Percentiles rank a stretch among this genome's conserved stretches.
phyloP scores from a whole-genome alignment of 495 filamentous ascomycete genomes.

The Aspergillus kassunensis region DNA sequence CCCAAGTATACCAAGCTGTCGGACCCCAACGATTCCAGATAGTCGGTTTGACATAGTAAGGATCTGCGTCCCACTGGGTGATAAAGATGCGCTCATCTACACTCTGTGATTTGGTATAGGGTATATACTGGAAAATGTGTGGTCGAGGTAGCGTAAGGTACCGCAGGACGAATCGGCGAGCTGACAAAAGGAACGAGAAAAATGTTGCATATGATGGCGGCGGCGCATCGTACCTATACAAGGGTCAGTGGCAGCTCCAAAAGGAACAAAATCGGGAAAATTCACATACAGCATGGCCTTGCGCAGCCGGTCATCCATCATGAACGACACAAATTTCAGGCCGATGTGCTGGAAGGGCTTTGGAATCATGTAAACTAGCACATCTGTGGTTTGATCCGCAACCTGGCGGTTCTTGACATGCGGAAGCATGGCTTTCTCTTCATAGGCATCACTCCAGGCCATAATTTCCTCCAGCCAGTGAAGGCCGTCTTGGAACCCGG shows the following conservation, averaged over 20 bases:
- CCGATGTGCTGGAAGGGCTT: constrained; percentile 43
- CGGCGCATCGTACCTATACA: constrained; percentile 43
- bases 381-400: constrained; percentile 52
- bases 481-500: constrained; percentile 55
- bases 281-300: constrained; percentile 63
- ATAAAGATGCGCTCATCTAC: constrained; percentile 46
- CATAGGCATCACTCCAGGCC: constrained; percentile 57
- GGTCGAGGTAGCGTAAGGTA: constrained; percentile 55
- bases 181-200: constrained; percentile 38
- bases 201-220: constrained; percentile 29
- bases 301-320: constrained; percentile 62
- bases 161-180: constrained; percentile 51
- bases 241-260: too few species aligned
- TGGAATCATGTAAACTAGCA: constrained; percentile 59
- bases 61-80: constrained; percentile 47
- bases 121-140: constrained; percentile 35
- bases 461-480: constrained; percentile 62
- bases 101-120: constrained; percentile 42
- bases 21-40: constrained; percentile 60
- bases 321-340: constrained; percentile 47
- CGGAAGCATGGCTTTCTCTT: constrained; percentile 55
- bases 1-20: constrained; percentile 48
- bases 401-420: constrained; percentile 46
- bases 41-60: constrained; percentile 60
- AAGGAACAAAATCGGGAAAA: too few species aligned